Evolutionary conservation across 73 alveolate species (phyloP).

Genomic region (Tetrahymena elliotti): DNA sequence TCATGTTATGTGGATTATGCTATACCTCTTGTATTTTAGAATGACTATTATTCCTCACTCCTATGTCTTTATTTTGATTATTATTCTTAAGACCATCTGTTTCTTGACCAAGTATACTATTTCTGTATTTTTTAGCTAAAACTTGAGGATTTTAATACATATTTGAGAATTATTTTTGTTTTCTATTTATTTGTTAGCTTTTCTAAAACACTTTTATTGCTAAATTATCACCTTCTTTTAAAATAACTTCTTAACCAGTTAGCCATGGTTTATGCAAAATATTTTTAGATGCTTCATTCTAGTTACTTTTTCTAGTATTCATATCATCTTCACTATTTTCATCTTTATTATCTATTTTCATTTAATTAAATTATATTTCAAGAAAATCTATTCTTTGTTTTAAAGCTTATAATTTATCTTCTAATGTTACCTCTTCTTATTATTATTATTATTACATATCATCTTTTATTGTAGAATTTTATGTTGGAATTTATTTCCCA

Average conservation of each 20-base stretch:
- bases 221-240: background rate
- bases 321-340: background rate
- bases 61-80: background rate
- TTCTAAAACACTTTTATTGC: background rate
- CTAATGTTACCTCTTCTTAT: background rate
- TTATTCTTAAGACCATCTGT: background rate
- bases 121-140: background rate
- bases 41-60: background rate
- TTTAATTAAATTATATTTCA: background rate
- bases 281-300: background rate
- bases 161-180: background rate
- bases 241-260: background rate
- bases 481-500: background rate
- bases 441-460: background rate
- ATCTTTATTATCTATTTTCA: background rate
- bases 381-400: background rate
- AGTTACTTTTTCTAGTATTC: background rate
- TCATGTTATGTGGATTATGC: background rate
- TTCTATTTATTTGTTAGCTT: background rate
- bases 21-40: background rate
- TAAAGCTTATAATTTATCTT: background rate
- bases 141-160: background rate
- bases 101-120: background rate
- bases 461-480: background rate
- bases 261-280: background rate